Conservation (phyloP, 139 green algal genomes). For the Chlamydomonas sp. region DNA sequence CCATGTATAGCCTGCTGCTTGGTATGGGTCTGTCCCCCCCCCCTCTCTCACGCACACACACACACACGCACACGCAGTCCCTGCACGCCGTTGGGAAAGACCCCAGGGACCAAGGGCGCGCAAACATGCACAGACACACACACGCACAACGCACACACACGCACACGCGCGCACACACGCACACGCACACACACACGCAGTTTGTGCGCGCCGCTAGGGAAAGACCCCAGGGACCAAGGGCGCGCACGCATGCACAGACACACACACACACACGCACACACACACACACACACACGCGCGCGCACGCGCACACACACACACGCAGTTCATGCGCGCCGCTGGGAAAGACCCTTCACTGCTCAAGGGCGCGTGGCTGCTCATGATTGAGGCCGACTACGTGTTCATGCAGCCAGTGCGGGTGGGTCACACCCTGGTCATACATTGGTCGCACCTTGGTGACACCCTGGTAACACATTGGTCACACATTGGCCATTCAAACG, state of each 20-base stretch:
- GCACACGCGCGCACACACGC: neutral
- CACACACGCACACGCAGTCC: no score
- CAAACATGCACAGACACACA: no score
- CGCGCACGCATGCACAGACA: neutral
- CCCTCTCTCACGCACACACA: no score
- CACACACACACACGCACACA: neutral
- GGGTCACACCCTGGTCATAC: no score
- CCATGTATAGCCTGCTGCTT: no score
- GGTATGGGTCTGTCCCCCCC: no score
- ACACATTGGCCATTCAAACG: no score
- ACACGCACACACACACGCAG: neutral
- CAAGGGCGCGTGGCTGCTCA: slow-evolving; percentile 70
- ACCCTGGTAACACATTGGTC: no score
- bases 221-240: neutral
- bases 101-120: no score
- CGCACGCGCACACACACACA: neutral
- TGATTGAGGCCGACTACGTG: slow-evolving; percentile 84
- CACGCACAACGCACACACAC: no score
- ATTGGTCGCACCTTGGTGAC: no score
- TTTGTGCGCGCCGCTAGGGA: neutral
- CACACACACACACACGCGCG: neutral
- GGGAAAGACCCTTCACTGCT: slow-evolving; percentile 45
- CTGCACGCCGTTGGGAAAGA: no score
- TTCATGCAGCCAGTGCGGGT: slow-evolving; percentile 59
- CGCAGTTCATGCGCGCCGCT: slow-evolving; percentile 32